phyloP scores from a whole-genome alignment of 192 early-diverging fungal species.

The Mortierella claussenii region DNA sequence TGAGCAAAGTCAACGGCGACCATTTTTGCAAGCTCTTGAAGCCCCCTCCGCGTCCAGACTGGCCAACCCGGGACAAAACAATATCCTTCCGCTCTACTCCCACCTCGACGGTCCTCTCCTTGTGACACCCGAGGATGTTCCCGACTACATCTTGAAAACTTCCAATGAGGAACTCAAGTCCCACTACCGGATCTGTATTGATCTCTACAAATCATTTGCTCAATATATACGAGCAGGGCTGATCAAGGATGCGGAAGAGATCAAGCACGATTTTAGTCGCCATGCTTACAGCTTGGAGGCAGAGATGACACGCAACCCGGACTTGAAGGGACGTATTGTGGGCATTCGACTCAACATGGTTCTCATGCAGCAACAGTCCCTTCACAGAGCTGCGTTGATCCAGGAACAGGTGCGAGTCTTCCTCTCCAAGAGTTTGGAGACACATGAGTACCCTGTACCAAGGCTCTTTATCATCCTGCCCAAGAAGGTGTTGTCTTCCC shows the following conservation, averaged over 20 bases:
- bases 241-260: background rate
- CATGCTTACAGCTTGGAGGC: background rate
- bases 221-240: background rate
- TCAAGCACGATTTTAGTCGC: background rate
- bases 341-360: background rate
- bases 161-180: background rate
- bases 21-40: no score
- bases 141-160: background rate
- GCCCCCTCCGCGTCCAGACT: no score
- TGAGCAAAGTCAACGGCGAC: no score
- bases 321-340: background rate
- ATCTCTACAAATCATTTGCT: background rate
- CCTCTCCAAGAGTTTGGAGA: no score
- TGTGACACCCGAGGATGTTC: background rate
- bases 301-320: background rate
- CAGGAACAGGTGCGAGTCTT: background rate
- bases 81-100: no score
- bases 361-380: background rate
- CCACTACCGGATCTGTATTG: background rate
- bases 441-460: no score
- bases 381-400: background rate
- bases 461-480: no score
- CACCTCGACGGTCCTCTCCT: background rate
- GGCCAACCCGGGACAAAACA: no score
- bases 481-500: no score